These are phyloP conservation scores for Ulmus americana DNA, from an alignment of 331 rosid species.

Conservation along the genomic window DNA sequence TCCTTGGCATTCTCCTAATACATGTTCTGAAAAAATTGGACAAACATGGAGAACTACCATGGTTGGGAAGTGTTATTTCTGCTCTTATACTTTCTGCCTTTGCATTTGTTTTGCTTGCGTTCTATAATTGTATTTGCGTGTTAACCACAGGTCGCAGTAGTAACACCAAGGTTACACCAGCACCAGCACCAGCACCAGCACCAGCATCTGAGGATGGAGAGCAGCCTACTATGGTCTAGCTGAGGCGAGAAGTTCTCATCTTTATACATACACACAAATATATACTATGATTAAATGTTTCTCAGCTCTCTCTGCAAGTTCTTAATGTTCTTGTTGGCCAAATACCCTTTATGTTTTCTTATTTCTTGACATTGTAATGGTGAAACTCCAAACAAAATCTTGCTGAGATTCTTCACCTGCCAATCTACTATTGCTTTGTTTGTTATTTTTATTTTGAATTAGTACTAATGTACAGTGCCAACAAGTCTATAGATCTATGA, in stretches of 20 bases:
- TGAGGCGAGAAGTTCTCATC: neutral
- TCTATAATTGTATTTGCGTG: slow-evolving; percentile 24
- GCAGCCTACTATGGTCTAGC: slow-evolving; percentile 23
- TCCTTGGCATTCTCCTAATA: slow-evolving; percentile 19
- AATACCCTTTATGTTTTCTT: no score
- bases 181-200: slow-evolving; percentile 10
- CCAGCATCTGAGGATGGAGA: slow-evolving; percentile 23
- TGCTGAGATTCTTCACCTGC: no score
- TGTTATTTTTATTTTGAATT: no score
- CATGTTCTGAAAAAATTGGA: neutral
- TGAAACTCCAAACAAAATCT: no score
- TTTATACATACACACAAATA: neutral
- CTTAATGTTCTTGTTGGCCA: neutral
- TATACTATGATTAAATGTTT: neutral
- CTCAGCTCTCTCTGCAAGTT: neutral
- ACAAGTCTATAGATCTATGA: no score
- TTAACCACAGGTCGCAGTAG: slow-evolving; percentile 8
- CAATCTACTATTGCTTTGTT: no score
- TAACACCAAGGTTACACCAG: slow-evolving; percentile 32
- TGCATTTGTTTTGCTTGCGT: slow-evolving; percentile 29
- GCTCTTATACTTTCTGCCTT: slow-evolving; percentile 26
- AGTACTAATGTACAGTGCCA: no score
- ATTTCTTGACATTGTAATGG: no score
- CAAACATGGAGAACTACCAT: slow-evolving; percentile 17
- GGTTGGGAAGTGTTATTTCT: slow-evolving; percentile 29